Percentiles rank a stretch among this genome's conserved stretches.
Conservation (phyloP, 352 stramenopile species). For the Salisapilia sapeloensis region DNA sequence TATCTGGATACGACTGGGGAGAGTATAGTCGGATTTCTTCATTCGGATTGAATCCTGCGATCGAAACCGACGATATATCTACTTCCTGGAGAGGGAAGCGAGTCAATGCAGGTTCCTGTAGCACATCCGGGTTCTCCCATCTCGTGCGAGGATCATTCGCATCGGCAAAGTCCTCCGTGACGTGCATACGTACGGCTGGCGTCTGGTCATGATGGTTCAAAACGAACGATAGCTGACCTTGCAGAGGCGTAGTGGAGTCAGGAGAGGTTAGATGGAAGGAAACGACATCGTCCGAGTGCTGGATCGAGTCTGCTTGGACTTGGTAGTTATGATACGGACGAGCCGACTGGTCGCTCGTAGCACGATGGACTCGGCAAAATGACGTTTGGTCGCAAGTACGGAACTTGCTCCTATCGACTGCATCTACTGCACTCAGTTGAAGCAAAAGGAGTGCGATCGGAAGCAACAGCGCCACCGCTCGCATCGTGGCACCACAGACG, state of each 20-base stretch:
- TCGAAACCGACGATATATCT: too few relatives aligned
- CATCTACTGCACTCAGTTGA: constrained; percentile 4
- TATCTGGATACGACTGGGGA: too few relatives aligned
- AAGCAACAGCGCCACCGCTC: too few relatives aligned
- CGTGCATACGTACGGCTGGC: constrained; percentile 33
- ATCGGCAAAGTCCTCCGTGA: constrained; percentile 34
- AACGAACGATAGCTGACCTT: constrained; percentile 36
- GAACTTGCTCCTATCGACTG: constrained; percentile 97
- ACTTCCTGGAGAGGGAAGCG: constrained; percentile 14
- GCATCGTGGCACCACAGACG: too few relatives aligned
- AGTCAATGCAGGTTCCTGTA: constrained; percentile 13
- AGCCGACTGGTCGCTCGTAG: constrained; percentile 33
- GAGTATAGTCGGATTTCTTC: constrained; percentile 2
- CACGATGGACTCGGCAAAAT: too few relatives aligned
- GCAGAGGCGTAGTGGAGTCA: constrained; percentile 8
- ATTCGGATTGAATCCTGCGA: constrained; percentile 3
- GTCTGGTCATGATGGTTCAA: constrained; percentile 9
- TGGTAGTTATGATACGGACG: constrained; percentile 11
- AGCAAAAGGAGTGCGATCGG: constrained; percentile 1
- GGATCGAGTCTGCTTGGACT: constrained; percentile 15
- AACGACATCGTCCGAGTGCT: constrained; percentile 11
- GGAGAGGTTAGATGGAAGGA: constrained; percentile 21
- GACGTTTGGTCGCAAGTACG: constrained; percentile 93
- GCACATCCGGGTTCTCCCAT: constrained; percentile 34
- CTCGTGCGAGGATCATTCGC: constrained; percentile 26